Conservation (phyloP, 768 basidiomycete species). For the Pleurotus sapidus region DNA sequence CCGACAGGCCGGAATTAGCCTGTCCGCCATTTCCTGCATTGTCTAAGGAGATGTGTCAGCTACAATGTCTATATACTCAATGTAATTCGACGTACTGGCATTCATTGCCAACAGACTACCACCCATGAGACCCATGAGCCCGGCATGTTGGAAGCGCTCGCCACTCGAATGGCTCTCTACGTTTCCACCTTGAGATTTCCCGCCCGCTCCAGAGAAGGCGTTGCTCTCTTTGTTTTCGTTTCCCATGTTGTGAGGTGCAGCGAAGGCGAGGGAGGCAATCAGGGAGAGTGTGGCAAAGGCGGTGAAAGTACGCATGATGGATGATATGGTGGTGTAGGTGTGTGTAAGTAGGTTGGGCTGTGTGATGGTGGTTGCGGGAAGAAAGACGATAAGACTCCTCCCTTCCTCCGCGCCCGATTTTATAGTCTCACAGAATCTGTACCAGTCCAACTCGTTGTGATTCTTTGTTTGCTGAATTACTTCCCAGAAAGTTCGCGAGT, state of each 20-base stretch:
- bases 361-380: constrained; percentile 18
- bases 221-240: constrained; percentile 21
- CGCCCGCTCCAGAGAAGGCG: constrained; percentile 26
- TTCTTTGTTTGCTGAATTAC: background rate
- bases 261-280: constrained; percentile 18
- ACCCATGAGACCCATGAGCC: background rate
- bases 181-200: constrained; percentile 31
- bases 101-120: constrained; percentile 22
- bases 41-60: background rate
- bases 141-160: constrained; percentile 8
- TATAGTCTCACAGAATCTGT: background rate
- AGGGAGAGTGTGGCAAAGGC: constrained; percentile 23
- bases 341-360: background rate
- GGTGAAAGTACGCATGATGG: constrained; percentile 13
- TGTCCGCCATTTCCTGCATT: background rate
- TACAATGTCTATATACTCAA: background rate
- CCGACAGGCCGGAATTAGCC: background rate
- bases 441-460: background rate
- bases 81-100: constrained; percentile 24
- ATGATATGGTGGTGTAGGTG: constrained; percentile 9
- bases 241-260: constrained; percentile 12
- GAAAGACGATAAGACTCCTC: background rate
- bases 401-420: background rate
- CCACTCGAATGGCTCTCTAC: constrained; percentile 13
- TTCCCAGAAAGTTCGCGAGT: background rate